A percentile compares a stretch with the other conserved stretches of the same genome.
Conservation (phyloP, 164 flowering plant genomes). For the Hamamelis virginiana region DNA sequence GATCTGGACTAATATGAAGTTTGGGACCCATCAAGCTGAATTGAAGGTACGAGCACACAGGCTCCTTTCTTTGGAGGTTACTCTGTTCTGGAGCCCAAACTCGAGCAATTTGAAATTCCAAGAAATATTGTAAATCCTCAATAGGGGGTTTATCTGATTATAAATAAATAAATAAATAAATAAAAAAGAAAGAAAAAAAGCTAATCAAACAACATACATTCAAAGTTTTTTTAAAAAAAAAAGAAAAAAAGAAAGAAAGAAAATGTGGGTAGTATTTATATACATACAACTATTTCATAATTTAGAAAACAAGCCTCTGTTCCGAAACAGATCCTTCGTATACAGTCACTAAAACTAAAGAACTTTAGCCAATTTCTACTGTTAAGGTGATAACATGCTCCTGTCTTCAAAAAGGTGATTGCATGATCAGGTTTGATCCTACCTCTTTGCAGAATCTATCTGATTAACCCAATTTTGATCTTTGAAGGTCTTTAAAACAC, state of each 20-base stretch:
- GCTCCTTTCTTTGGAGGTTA: slow-evolving; percentile 82
- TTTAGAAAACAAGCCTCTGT: no score
- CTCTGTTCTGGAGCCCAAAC: slow-evolving; percentile 92
- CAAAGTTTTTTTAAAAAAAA: no score
- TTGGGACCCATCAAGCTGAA: slow-evolving; percentile 99
- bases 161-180: slow-evolving; percentile 9
- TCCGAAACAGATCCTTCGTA: no score
- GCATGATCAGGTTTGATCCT: not conserved
- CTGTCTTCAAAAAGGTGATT: no score
- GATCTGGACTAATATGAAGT: slow-evolving; percentile 90
- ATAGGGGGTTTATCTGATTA: slow-evolving; percentile 86
- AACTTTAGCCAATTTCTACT: no score
- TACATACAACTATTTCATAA: no score
- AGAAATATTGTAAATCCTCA: slow-evolving; percentile 90
- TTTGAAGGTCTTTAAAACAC: not conserved
- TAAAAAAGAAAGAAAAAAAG: not conserved
- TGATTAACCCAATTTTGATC: not conserved
- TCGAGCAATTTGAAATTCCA: slow-evolving; percentile 89
- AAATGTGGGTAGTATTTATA: no score
- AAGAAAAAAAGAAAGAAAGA: no score
- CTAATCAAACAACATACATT: not conserved
- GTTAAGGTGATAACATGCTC: no score
- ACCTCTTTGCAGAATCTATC: not conserved
- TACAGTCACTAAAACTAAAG: no score
- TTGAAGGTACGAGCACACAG: slow-evolving; percentile 81